Evolutionary conservation across 2,329 filamentous ascomycete species (phyloP), one percentile per base, ranked within the genome.

Genomic region (Fusarium sp.): DNA sequence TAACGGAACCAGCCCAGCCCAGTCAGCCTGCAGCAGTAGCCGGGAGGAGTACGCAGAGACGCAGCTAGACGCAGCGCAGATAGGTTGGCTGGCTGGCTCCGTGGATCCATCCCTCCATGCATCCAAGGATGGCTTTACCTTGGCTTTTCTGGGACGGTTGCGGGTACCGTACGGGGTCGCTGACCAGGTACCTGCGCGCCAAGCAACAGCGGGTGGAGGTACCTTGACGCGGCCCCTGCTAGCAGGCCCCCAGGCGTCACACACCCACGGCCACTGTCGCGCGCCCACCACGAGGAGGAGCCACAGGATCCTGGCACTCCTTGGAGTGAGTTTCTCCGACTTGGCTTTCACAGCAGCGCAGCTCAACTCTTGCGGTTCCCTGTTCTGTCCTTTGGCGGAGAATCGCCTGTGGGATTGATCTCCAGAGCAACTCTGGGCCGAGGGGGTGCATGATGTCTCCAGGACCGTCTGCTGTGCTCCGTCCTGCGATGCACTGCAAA

Each of bases 1-100:
- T 82, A 82, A 82, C 78, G 71, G 71, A 77, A 52, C 75, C 68
- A 77, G 65, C 65, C 36, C 73, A 71, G 13, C 20, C 20, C 13
- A 45, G 42, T 22, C 42, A 25, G 63, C 73, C 64, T 65, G 58
- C 25, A 63, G 59, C 47, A 50, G 45, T n/a, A 67, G 59, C 52
- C 57, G 29, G 52, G 71, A 40, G 20, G 42, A 35, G 38, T 56
- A 56, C 52, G 52, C 52, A 60, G 69, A 73, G 56, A 63, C 31
- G 47, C n/a, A 29, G 45, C 31, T 63, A 29, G 20, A 33, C 36
- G 47, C 61, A 64, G 33, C 52, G 16, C n/a, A 42, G 31, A 25
- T 13, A 33, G 33, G 33, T 35, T 35, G 5, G 33, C 33, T 52
- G 27, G 47, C 45, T 50, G 25, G 45, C 45, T 50, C 45, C 45